A percentile compares a stretch with the other conserved stretches of the same genome.
These are phyloP conservation scores for Blastocystis sp. DNA, from an alignment of 352 stramenopile species.

Conservation along the genomic window DNA sequence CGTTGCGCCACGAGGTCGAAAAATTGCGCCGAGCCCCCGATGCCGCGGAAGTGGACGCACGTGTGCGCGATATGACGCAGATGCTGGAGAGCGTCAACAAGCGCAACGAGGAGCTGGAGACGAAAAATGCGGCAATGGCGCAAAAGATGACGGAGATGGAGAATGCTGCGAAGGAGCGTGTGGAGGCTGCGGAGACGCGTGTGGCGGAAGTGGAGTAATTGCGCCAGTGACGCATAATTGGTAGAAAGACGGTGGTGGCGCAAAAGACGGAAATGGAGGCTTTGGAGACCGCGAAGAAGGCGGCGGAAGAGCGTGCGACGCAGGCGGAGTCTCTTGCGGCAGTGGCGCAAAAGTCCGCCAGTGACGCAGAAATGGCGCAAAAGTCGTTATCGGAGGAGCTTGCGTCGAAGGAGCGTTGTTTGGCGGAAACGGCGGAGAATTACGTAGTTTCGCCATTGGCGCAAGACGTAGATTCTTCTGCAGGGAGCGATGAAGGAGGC, in stretches of 20 bases:
- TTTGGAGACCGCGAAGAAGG: background rate
- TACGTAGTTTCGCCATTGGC: background rate
- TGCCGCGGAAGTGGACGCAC: background rate
- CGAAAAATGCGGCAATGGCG: background rate
- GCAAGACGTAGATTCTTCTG: background rate
- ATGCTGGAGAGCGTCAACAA: background rate
- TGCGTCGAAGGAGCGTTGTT: background rate
- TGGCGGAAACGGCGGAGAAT: conserved; percentile 5
- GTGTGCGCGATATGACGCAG: background rate
- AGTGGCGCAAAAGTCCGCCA: background rate
- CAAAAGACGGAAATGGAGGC: background rate
- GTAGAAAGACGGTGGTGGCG: background rate
- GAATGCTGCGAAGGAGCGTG: background rate
- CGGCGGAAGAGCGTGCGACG: background rate
- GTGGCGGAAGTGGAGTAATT: background rate
- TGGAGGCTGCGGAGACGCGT: background rate
- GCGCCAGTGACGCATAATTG: background rate
- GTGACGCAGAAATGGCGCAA: background rate
- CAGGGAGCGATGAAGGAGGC: background rate
- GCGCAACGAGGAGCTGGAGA: conserved; percentile 31
- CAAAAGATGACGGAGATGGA: background rate
- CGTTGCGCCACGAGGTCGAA: background rate
- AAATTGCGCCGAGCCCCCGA: background rate
- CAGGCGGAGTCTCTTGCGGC: background rate
- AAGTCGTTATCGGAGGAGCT: background rate